Conservation (phyloP, 148 eudicot genomes). For the Silene conica region DNA sequence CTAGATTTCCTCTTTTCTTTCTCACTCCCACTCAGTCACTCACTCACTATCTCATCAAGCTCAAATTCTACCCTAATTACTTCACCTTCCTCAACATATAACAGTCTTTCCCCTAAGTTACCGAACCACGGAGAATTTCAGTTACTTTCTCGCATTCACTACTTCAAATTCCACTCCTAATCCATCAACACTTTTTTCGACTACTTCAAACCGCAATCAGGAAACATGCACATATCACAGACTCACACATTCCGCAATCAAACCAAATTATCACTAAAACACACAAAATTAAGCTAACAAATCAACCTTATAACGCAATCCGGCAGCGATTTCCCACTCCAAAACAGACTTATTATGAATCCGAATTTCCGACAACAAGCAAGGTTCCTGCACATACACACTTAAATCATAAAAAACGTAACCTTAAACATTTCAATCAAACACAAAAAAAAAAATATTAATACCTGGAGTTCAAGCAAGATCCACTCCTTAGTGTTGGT, state of each 20-base stretch:
- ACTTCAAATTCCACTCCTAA: background rate
- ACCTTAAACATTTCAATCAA: background rate
- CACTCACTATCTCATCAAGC: background rate
- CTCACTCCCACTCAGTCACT: background rate
- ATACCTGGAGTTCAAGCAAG: constrained; percentile 69
- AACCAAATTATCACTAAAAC: constrained; percentile 3
- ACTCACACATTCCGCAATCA: background rate
- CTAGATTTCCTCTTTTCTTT: no score
- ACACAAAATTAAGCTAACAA: background rate
- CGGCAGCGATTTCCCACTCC: constrained; percentile 85
- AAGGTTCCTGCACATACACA: constrained; percentile 56
- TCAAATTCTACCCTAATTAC: background rate
- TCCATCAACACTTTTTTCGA: background rate
- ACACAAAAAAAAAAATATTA: background rate
- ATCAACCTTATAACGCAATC: constrained; percentile 76
- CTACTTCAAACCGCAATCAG: background rate
- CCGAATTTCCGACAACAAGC: constrained; percentile 67
- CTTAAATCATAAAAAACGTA: background rate
- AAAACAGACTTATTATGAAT: constrained; percentile 77
- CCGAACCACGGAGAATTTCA: background rate
- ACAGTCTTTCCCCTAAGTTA: background rate
- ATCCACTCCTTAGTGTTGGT: constrained; percentile 89
- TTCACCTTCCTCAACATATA: background rate
- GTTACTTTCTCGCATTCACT: background rate
- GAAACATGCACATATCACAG: background rate